Evolutionary conservation across 768 basidiomycete genomes (phyloP), one percentile per base, ranked within the genome.

Genomic region (Daedaleopsis nitida): DNA sequence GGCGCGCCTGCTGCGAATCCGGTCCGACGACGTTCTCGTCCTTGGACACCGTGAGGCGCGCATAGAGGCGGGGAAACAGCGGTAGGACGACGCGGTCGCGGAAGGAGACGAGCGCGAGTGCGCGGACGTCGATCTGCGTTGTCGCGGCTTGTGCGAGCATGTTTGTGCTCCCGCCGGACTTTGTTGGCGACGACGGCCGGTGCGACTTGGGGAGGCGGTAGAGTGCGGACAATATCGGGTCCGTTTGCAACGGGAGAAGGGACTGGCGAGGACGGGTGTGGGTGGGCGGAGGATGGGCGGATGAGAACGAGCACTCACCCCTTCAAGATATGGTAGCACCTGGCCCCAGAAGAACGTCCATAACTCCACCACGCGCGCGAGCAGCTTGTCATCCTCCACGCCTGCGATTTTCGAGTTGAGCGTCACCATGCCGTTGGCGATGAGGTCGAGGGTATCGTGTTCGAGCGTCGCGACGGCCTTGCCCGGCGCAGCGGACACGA

Each of bases 331-430:
- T 9, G 92, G 89, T 8, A 95, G 77, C 27, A 94, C 87, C 62
- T 91, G 87, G 66, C 90, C 90, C 89, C 92, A 96, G 75, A 97
- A 97, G 79, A 96, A 96, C 14, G 82, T 84, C 94, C 95, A 98
- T 17, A 91, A 81, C 66, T 96, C 94, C 1, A 94, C 91, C 17
- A 96, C 81, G 32, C 92, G 81, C 5, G 78, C 78, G 6, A 96
- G 77, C 16, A 98, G 79, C 68, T 88, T 85, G 42, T 89, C 87
- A 45, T 96, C 94, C 27, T 94, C 89, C 10, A 90, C 77, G 4
- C 83, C 86, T 34, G 81, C 78, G 6, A 98, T 79, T 68, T 92
- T 95, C 0, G 93, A 86, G 66, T 92, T 94, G 24, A 98, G 80
- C 2, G 94, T 98, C 54, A 94, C 84, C 93, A 96, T 98, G 12